Base-by-base conservation (phyloP, 2,329 filamentous ascomycete genomes). In the Plenodomus lindquistii region DNA sequence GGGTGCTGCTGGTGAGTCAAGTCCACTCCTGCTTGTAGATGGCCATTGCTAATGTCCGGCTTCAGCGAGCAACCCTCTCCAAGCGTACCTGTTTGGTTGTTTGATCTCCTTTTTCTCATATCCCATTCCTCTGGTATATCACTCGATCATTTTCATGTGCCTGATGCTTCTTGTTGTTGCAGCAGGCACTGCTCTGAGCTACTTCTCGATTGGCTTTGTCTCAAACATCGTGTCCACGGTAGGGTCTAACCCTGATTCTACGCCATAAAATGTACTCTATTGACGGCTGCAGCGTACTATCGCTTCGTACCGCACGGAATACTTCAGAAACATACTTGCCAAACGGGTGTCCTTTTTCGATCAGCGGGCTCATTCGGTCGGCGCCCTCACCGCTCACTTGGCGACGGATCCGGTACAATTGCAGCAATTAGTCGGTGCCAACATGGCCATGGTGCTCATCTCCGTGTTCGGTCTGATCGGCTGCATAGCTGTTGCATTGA, bases 261-360 rank as follows among this genome's bases (percentile, higher is more conserved):
- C 15, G 9, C 1, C 29, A 13, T 9, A 6, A 17, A 7, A n/a
- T 44, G 53, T 44, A 52, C 11, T 2, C 4, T 6, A 31, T 31
- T 31, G 11, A 31, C 27, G 15, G 4, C 3, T 10, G 0, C 17
- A 66, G 61, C 50, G 44, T 18, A 63, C 56, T 2, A 45, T 60
- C 4, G 93, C 96, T 61, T 90, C 89, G n/a, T 85, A 85, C 63
- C 84, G 93, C 60, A 85, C 93, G 70, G 80, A 80, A 47, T 88
- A 91, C 10, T 97, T 97, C 78, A 81, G 89, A 27, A 82, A 86
- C 29, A 91, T 97, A 78, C 83, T 97, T 41, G 87, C 91, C 52
- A 91, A 97, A 71, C 91, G 96, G 50, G 91, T 97, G 36, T 78
- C 84, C n/a, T 97, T 91, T 72, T 97, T 96, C 60, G 93, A 97